A percentile compares a stretch with the other conserved stretches of the same genome.
Conservation (phyloP, 2,329 filamentous ascomycete species). For the Sordariomycetes sp. region DNA sequence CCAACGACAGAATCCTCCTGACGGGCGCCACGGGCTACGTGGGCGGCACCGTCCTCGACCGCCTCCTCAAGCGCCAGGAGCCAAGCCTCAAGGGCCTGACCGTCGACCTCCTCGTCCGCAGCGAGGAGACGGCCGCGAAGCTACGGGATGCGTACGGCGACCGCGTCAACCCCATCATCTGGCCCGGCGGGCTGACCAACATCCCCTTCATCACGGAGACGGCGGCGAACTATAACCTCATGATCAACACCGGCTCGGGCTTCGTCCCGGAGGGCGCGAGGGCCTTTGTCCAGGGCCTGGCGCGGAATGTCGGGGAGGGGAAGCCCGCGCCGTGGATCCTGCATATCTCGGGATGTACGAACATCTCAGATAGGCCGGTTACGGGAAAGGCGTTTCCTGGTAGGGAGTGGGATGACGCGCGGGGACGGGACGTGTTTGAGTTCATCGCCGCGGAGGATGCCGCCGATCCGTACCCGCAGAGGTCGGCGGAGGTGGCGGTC, state of each 20-base stretch:
- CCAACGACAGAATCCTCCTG: constrained; percentile 6
- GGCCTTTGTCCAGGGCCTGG: constrained; percentile 5
- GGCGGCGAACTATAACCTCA: constrained; percentile 7
- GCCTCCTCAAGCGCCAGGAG: constrained; percentile 6
- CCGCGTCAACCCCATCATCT: constrained; percentile 7
- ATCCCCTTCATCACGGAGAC: constrained; percentile 5
- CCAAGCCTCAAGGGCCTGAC: constrained; percentile 4
- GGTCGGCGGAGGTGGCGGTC: constrained; percentile 6
- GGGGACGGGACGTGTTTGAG: constrained; percentile 6
- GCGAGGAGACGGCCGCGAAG: constrained; percentile 5
- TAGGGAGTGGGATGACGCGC: constrained; percentile 7
- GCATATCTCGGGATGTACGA: constrained; percentile 7
- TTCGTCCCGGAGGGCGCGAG: constrained; percentile 6
- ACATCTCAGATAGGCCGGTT: constrained; percentile 6
- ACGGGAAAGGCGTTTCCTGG: constrained; percentile 4
- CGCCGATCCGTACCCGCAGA: constrained; percentile 4
- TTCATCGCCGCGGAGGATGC: constrained; percentile 5
- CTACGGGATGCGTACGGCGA: constrained; percentile 6
- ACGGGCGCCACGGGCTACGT: constrained; percentile 9
- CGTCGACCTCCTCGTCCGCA: constrained; percentile 7
- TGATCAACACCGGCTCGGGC: constrained; percentile 7
- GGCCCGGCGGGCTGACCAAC: constrained; percentile 6
- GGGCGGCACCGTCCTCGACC: constrained; percentile 7
- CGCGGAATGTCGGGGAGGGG: not conserved
- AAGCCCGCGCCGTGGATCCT: constrained; percentile 6